Percentiles rank a stretch among this genome's conserved stretches.
These are phyloP conservation scores for Dinochytrium kinnereticum DNA, from an alignment of 371 early-diverging fungal species.

Conservation along the genomic window DNA sequence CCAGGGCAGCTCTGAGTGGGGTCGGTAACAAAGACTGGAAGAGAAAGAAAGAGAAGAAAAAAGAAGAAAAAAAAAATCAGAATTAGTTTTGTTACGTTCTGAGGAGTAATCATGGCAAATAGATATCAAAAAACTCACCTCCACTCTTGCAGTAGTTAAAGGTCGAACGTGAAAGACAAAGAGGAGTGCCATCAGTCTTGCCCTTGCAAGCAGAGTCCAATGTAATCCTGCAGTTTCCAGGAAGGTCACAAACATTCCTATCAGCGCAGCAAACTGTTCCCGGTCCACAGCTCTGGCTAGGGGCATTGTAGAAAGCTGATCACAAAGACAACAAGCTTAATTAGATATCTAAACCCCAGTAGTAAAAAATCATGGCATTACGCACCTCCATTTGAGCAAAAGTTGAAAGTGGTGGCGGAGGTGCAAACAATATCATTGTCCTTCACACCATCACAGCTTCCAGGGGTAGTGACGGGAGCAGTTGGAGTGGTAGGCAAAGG, in stretches of 20 bases:
- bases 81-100: no score
- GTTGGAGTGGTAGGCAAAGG: not conserved
- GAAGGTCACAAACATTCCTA: constrained; percentile 29
- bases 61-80: not conserved
- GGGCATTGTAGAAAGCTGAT: not conserved
- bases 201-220: constrained; percentile 18
- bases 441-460: constrained; percentile 6
- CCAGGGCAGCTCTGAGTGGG: constrained; percentile 18
- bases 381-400: constrained; percentile 28
- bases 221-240: constrained; percentile 15
- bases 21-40: not conserved
- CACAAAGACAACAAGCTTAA: not conserved
- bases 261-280: constrained; percentile 40
- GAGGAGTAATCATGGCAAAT: no score
- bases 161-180: constrained; percentile 2
- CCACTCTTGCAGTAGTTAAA: constrained; percentile 12
- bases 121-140: not conserved
- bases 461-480: not conserved
- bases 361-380: not conserved
- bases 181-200: constrained; percentile 1
- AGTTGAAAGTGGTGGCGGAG: constrained; percentile 31
- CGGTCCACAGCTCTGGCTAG: constrained; percentile 19
- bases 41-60: not conserved
- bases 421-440: constrained; percentile 35
- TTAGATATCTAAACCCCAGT: not conserved